These are phyloP conservation scores for Teunomyces tritomae DNA, from an alignment of 805 yeast genomes.

Conservation along the genomic window DNA sequence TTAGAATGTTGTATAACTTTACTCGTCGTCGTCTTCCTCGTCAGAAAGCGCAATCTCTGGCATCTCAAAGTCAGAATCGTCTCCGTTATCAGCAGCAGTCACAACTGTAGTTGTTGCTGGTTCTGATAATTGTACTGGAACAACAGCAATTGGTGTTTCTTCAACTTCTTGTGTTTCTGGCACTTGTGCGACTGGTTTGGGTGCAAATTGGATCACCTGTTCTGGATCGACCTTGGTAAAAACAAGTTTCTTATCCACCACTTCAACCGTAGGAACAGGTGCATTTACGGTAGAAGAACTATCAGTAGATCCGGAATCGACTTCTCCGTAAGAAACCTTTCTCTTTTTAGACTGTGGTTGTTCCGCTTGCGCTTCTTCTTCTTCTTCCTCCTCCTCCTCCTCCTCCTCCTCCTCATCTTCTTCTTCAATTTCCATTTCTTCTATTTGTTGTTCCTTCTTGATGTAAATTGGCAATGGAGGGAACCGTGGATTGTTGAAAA, in stretches of 20 bases:
- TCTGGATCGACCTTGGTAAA: constrained; percentile 3
- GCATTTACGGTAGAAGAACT: not conserved
- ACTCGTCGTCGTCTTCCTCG: constrained; percentile 33
- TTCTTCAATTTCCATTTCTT: constrained; percentile 1
- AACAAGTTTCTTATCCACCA: not conserved
- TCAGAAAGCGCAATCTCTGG: constrained; percentile 47
- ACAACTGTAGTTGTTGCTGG: constrained; percentile 4
- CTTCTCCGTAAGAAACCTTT: constrained; percentile 3
- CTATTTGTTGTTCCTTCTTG: constrained; percentile 11
- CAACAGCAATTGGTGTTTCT: constrained; percentile 7
- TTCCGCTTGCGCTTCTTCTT: not conserved
- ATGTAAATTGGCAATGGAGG: constrained; percentile 46
- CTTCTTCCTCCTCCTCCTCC: not conserved
- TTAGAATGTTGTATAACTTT: constrained; percentile 6
- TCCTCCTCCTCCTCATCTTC: not conserved
- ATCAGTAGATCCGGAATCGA: not conserved
- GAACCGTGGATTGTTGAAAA: constrained; percentile 72
- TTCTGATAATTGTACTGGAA: constrained; percentile 1
- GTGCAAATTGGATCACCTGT: constrained; percentile 7
- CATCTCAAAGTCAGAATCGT: constrained; percentile 49
- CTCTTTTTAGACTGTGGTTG: constrained; percentile 5
- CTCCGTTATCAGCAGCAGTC: constrained; percentile 17
- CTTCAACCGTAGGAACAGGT: not conserved
- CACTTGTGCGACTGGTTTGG: constrained; percentile 5
- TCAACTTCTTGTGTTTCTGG: constrained; percentile 6